phyloP scores from a whole-genome alignment of 176 grass and related monocot species.

The Avena atlantica region DNA sequence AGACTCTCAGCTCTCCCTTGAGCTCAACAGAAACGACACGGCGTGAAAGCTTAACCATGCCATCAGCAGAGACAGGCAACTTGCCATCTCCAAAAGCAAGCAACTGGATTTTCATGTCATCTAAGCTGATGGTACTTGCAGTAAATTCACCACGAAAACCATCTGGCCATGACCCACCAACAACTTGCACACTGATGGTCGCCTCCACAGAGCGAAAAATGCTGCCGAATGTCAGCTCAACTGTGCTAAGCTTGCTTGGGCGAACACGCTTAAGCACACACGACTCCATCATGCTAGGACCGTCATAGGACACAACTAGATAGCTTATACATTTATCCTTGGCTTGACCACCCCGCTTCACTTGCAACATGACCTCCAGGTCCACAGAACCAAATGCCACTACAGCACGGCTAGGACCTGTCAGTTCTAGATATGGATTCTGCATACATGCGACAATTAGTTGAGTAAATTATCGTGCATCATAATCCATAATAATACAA shows the following conservation, averaged over 20 bases:
- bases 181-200: background rate
- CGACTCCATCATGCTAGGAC: background rate
- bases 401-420: background rate
- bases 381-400: background rate
- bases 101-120: background rate
- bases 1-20: background rate
- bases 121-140: background rate
- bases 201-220: slow-evolving; percentile 13
- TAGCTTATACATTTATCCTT: background rate
- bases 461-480: background rate
- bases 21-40: background rate
- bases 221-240: background rate
- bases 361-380: background rate
- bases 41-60: background rate
- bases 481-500: background rate
- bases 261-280: background rate
- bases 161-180: slow-evolving; percentile 1
- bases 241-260: background rate
- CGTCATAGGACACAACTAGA: background rate
- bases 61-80: background rate
- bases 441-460: background rate
- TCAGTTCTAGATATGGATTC: slow-evolving; percentile 7
- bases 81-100: background rate
- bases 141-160: background rate
- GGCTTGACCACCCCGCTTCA: background rate